Evolutionary conservation across 2,329 filamentous ascomycete genomes (phyloP), one percentile per base, ranked within the genome.

Genomic region (Colletotrichum aenigma): DNA sequence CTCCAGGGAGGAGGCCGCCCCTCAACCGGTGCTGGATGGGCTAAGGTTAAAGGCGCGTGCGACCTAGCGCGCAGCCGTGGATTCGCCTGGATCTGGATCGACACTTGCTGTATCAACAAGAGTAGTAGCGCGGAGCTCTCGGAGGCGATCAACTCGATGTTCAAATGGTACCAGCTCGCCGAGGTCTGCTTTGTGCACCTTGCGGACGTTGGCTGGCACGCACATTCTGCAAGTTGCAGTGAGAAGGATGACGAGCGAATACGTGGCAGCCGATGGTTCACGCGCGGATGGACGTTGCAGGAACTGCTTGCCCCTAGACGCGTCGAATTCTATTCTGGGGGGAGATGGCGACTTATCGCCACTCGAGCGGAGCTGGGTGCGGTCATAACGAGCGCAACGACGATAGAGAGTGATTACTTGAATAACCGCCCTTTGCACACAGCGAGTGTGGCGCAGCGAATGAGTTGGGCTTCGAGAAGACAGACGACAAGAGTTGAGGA

Each of bases 101-200:
- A 81, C 65, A 79, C 78, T 1, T 80, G 78, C 38, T 81, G 80
- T 66, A 79, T 81, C 65, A 77, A 80, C 74, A 80, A 79, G 65
- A 74, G 71, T 1, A 73, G 62, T 56, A 69, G 70, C 58, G 72
- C 74, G 1, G 79, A 80, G 67, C 48, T 79, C 24, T 79, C 77
- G 15, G 79, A 80, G 38, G 77, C 78, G 10, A 76, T 80, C 38
- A 77, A 78, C 56, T 75, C 76, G 16, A 79, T 79, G 76, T 79
- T 77, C 66, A 34, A 61, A 15, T 78, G 78, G 74, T 81, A 79
- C 62, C 28, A 74, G 24, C 43, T 68, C 13, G 71, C 79, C 2
- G 60, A 26, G 18, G 38, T 79, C 4, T 81, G 78, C 74, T 79
- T 76, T 34, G 83, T 80, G 6, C 85, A 82, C 67, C 77, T 85